Evolutionary conservation across 2,329 filamentous ascomycete species (phyloP), one percentile per base, ranked within the genome.

Genomic region (Sphaerulina musiva): DNA sequence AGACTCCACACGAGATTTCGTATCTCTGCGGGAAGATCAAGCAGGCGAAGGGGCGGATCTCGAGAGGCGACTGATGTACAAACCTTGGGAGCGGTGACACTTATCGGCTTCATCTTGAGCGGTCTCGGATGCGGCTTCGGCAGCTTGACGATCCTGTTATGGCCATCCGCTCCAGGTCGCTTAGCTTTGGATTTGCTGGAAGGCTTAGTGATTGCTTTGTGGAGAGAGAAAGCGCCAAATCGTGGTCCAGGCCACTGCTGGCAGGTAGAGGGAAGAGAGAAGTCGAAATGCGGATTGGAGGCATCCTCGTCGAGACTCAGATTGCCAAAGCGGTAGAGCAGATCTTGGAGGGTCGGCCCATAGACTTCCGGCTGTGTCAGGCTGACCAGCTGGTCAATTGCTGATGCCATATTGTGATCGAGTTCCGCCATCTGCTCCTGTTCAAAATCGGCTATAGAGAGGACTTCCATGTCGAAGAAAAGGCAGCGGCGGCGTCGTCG

Each of bases 361-460:
- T 47, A 39, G 23, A 41, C 41, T 50, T 42, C 44, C 14, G 53
- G 48, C 32, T 51, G 46, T 46, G 48, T 55, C 44, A 59, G 41
- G 44, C 55, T 55, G 41, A 57, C 59, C 47, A 58, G 53, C 39
- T 59, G 57, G 43, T 59, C 59, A 29, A 61, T 53, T 38, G 59
- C 59, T 14, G 53, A 55, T 14, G 55, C 49, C 38, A 61, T 44
- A 40, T 55, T 38, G 9, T 46, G 38, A 45, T 61, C 57, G 29
- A 54, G 31, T 32, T 56, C 38, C 8, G 40, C 29, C 11, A 53
- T 44, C 40, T 51, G 48, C n/a, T 52, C 48, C 3, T 48, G 50
- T 43, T 58, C 57, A 40, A 57, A 57, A 12, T 61, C 59, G 14
- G 39, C 50, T 26, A 61, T 61, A 1, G 57, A 59, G 7, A 54